Percentiles rank a stretch among this genome's conserved stretches.
phyloP scores from a whole-genome alignment of 495 filamentous ascomycete species.

The Aspergillus conjunctus region DNA sequence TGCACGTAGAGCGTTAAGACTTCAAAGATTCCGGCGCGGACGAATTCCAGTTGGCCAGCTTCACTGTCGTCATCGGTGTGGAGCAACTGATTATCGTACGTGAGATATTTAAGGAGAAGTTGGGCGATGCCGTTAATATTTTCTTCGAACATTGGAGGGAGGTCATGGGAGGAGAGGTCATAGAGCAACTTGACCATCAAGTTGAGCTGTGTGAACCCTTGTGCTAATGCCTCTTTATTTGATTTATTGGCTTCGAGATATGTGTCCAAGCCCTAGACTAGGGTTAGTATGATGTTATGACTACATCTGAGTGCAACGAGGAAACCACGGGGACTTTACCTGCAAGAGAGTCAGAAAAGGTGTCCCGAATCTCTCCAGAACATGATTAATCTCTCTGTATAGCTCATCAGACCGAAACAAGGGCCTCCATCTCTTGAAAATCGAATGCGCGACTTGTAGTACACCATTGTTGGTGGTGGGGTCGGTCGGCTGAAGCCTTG shows the following conservation, averaged over 20 bases:
- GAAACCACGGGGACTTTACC: slow-evolving; percentile 45
- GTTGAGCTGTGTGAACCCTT: slow-evolving; percentile 79
- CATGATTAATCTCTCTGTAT: slow-evolving; percentile 93
- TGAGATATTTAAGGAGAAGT: slow-evolving; percentile 89
- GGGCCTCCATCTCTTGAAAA: slow-evolving; percentile 95
- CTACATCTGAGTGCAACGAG: background rate
- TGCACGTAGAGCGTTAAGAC: slow-evolving; percentile 80
- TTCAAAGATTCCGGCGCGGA: slow-evolving; percentile 92
- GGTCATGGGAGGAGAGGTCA: slow-evolving; percentile 94
- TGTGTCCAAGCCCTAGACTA: slow-evolving; percentile 66
- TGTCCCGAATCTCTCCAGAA: slow-evolving; percentile 75
- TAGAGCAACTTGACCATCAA: slow-evolving; percentile 88
- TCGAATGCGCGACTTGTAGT: slow-evolving; percentile 94
- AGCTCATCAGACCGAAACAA: slow-evolving; percentile 88
- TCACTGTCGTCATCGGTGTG: slow-evolving; percentile 85
- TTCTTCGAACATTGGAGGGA: slow-evolving; percentile 90
- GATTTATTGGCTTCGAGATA: slow-evolving; percentile 73
- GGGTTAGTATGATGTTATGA: slow-evolving; percentile 13
- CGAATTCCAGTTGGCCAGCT: slow-evolving; percentile 76
- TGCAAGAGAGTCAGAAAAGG: slow-evolving; percentile 80
- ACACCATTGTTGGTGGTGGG: slow-evolving; percentile 86
- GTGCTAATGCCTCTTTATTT: slow-evolving; percentile 70
- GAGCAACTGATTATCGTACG: slow-evolving; percentile 80
- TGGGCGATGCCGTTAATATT: slow-evolving; percentile 72
- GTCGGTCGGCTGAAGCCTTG: slow-evolving; percentile 75